Conservation (phyloP, 306 rosid genomes). For the Cucurbita maxima region DNA sequence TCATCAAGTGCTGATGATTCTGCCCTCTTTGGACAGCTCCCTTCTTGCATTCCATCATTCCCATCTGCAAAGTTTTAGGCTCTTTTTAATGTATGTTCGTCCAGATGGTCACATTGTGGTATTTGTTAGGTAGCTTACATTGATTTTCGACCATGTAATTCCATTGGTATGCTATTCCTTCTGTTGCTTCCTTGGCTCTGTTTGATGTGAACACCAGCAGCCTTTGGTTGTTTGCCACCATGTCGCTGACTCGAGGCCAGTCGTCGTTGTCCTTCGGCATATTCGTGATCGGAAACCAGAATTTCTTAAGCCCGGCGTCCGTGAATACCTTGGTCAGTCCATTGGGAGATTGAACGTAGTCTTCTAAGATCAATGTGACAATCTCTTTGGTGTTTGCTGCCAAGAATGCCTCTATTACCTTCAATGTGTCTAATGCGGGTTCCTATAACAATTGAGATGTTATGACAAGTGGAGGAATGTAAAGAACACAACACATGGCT, state of each 20-base stretch:
- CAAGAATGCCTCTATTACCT: slow-evolving; percentile 60
- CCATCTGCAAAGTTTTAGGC: slow-evolving; percentile 40
- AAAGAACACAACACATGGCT: too few relatives aligned
- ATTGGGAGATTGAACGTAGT: slow-evolving; percentile 64
- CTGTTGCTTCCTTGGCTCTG: slow-evolving; percentile 41
- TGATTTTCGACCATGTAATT: slow-evolving; percentile 80
- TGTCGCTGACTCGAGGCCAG: slow-evolving; percentile 74
- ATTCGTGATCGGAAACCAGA: slow-evolving; percentile 58
- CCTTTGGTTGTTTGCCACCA: slow-evolving; percentile 73
- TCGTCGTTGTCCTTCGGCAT: slow-evolving; percentile 68
- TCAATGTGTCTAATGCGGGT: slow-evolving; percentile 55
- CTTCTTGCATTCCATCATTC: slow-evolving; percentile 50
- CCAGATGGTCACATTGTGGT: not conserved
- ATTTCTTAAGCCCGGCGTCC: slow-evolving; percentile 50
- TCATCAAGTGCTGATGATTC: slow-evolving; percentile 59
- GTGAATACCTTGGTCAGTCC: slow-evolving; percentile 66
- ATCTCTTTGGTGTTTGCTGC: slow-evolving; percentile 58
- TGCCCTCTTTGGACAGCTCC: slow-evolving; percentile 59
- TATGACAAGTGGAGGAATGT: too few relatives aligned
- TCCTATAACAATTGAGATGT: slow-evolving; percentile 21
- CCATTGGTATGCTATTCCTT: slow-evolving; percentile 86
- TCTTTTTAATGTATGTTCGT: too few relatives aligned
- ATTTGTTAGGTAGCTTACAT: slow-evolving; percentile 23
- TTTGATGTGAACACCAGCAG: slow-evolving; percentile 57
- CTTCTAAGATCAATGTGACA: slow-evolving; percentile 79